Conservation (phyloP, 306 rosid species). For the Trifolium repens region DNA sequence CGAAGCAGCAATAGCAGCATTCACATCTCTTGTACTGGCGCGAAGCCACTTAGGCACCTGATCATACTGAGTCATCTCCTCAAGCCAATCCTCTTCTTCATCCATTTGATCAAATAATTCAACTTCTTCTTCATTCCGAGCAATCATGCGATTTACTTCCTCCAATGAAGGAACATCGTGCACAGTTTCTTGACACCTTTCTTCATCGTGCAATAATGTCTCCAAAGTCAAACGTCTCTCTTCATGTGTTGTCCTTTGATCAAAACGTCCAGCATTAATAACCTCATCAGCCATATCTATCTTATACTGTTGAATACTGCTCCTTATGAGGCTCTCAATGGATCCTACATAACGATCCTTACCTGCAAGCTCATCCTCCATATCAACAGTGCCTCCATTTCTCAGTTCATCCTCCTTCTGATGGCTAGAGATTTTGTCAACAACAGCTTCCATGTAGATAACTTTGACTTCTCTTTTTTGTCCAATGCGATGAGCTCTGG, state of each 20-base stretch:
- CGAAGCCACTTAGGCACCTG: conserved; percentile 96
- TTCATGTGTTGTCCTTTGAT: conserved; percentile 97
- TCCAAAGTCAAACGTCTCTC: conserved; percentile 94
- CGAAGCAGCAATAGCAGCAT: conserved; percentile 70
- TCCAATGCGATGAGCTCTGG: conserved; percentile 99
- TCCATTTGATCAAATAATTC: conserved; percentile 96
- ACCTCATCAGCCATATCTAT: conserved; percentile 99
- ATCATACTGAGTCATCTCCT: conserved; percentile 82
- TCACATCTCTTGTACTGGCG: conserved; percentile 77
- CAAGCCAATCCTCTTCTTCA: conserved; percentile 91
- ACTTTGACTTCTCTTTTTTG: conserved; percentile 95
- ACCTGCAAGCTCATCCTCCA: conserved; percentile 95
- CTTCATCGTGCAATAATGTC: conserved; percentile 95
- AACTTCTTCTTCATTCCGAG: conserved; percentile 87
- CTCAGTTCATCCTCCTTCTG: conserved; percentile 91
- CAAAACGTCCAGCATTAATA: conserved; percentile 99
- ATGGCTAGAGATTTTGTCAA: conserved; percentile 86
- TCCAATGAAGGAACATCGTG: conserved; percentile 95
- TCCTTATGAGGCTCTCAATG: conserved; percentile 94
- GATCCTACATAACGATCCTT: conserved; percentile 97
- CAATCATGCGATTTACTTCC: conserved; percentile 98
- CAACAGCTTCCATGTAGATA: conserved; percentile 98
- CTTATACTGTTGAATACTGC: conserved; percentile 92
- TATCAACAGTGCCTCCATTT: conserved; percentile 79
- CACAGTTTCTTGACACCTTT: conserved; percentile 92